Percentiles rank a stretch among this genome's conserved stretches.
These are phyloP conservation scores for Dendrothele bispora DNA, from an alignment of 768 basidiomycete genomes.

Conservation along the genomic window DNA sequence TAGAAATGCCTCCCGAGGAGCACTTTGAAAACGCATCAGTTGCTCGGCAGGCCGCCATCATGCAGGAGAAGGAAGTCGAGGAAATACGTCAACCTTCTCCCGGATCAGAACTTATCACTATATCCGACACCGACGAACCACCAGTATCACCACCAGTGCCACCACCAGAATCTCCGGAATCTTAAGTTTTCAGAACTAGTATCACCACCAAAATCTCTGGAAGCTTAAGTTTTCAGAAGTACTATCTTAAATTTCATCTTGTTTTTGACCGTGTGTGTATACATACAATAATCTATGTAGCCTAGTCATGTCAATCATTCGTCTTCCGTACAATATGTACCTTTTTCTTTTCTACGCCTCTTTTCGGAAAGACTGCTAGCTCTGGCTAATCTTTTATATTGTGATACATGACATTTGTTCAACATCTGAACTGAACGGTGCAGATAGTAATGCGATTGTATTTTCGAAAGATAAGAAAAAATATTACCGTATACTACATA, in stretches of 20 bases:
- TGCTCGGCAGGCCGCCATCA: conserved; percentile 54
- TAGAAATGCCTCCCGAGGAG: conserved; percentile 46
- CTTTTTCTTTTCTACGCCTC: background rate
- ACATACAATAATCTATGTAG: background rate
- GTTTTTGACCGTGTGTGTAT: too few relatives aligned
- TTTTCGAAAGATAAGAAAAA: background rate
- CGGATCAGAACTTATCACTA: conserved; percentile 40
- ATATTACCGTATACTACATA: background rate
- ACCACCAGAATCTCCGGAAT: too few relatives aligned
- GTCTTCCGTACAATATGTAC: background rate
- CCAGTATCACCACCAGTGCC: background rate
- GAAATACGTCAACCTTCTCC: conserved; percentile 52
- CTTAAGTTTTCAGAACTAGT: conserved; percentile 1
- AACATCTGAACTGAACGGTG: too few relatives aligned
- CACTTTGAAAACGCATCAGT: conserved; percentile 49
- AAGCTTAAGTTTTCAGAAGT: too few relatives aligned
- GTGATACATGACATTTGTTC: too few relatives aligned
- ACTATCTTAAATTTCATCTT: too few relatives aligned
- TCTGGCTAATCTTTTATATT: too few relatives aligned
- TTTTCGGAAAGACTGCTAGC: background rate
- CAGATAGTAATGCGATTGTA: too few relatives aligned
- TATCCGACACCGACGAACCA: conserved; percentile 14
- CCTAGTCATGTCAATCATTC: background rate
- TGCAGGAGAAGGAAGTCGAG: conserved; percentile 63
- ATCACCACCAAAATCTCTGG: too few relatives aligned